Evolutionary conservation across 805 yeast species (phyloP).

Genomic region (Candida sakaeoensis): DNA sequence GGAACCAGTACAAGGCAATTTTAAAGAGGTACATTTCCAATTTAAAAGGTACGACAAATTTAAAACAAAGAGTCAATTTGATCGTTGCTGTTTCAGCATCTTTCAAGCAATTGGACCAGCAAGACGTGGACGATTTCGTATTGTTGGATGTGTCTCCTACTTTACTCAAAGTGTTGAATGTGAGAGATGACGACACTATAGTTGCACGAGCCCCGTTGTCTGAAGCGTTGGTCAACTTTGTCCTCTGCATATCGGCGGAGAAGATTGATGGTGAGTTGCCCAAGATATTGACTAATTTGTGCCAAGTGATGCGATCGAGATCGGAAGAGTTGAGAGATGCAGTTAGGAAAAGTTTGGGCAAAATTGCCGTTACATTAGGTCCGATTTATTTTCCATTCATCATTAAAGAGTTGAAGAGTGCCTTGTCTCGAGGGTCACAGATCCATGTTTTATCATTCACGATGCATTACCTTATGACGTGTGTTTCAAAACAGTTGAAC

Average conservation of each 20-base stretch:
- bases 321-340: conserved; percentile 87
- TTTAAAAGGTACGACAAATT: conserved; percentile 30
- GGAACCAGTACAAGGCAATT: conserved; percentile 79
- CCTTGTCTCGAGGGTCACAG: conserved; percentile 86
- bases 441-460: conserved; percentile 89
- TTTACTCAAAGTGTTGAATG: conserved; percentile 53
- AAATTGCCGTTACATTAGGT: conserved; percentile 64
- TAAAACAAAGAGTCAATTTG: conserved; percentile 57
- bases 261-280: conserved; percentile 62
- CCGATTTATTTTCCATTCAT: conserved; percentile 70
- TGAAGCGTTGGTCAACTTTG: conserved; percentile 69
- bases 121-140: conserved; percentile 37
- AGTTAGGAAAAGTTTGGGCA: conserved; percentile 70
- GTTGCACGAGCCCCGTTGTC: conserved; percentile 73
- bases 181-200: conserved; percentile 76
- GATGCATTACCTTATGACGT: conserved; percentile 66
- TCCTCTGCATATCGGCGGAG: conserved; percentile 58
- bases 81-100: conserved; percentile 56
- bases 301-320: conserved; percentile 82
- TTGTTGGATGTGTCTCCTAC: conserved; percentile 58
- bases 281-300: conserved; percentile 77
- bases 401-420: conserved; percentile 70
- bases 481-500: conserved; percentile 41
- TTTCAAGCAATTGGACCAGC: conserved; percentile 20
- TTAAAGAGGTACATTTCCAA: conserved; percentile 61